phyloP scores from a whole-genome alignment of 2,329 filamentous ascomycete genomes.

The Colletotrichum plurivorum region DNA sequence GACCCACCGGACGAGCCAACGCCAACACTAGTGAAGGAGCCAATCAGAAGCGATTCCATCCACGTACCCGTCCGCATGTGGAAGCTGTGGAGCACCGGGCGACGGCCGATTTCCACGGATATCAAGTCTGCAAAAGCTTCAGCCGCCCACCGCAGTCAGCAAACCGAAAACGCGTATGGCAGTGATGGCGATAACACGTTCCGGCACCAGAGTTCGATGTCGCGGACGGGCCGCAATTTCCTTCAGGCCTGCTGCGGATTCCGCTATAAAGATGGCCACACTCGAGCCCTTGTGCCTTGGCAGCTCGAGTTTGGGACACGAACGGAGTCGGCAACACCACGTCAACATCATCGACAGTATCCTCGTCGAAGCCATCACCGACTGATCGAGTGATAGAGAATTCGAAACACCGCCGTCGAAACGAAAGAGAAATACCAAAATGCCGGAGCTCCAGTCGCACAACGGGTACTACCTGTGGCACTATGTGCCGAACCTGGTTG shows the following conservation, averaged over 20 bases:
- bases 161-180: conserved; percentile 23
- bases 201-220: neutral
- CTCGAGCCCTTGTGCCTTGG: conserved; percentile 24
- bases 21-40: neutral
- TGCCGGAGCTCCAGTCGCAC: conserved; percentile 50
- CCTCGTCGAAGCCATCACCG: neutral
- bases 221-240: neutral
- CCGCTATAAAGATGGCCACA: conserved; percentile 29
- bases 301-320: conserved; percentile 4
- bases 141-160: neutral
- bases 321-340: neutral
- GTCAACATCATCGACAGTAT: conserved; percentile 1
- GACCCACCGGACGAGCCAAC: conserved; percentile 4
- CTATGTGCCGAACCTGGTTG: conserved; percentile 58
- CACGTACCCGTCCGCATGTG: conserved; percentile 27
- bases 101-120: too few relatives aligned
- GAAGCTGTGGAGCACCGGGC: neutral
- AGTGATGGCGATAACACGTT: conserved; percentile 4
- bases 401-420: neutral
- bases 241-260: neutral
- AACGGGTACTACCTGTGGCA: conserved; percentile 53
- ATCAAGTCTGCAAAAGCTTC: conserved; percentile 2
- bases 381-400: neutral
- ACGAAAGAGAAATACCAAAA: conserved; percentile 28
- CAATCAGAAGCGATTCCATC: conserved; percentile 9